Evolutionary conservation across 192 early-diverging fungal genomes (phyloP), one percentile per base, ranked within the genome.

Genomic region (Gorgonomyces haynaldii): DNA sequence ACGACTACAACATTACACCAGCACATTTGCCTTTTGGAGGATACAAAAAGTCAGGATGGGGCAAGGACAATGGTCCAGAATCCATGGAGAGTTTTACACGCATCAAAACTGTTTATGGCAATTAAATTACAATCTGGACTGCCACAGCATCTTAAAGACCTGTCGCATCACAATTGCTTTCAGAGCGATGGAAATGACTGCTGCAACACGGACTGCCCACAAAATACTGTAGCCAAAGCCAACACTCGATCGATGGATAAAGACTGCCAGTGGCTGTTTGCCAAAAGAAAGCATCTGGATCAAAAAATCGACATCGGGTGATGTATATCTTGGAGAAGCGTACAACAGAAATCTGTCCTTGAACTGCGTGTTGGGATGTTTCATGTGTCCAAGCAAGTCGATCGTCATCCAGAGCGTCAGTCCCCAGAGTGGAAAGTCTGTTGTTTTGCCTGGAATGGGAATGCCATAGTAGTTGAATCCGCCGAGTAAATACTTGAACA

Each of bases 31-130:
- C 51, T 5, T 52, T 52, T 53, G 37, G 28, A 6, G 44, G 28
- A 6, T 29, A 6, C 28, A 20, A 25, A 0, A 10, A 50, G 8
- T 3, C 37, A 34, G 53, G 53, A 34, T 31, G 16, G 25, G 53
- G 53, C 4, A 57, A 60, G 29, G 58, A 60, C 3, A 35, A 30
- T 13, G 58, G 58, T 27, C 32, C 31, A 17, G 58, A 60, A 48
- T 35, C 52, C 1, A 41, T 60, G 12, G 26, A 54, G 22, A 45
- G 30, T 21, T 60, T 57, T 31, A 50, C 58, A 27, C 5, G 10
- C 8, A 27, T 27, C 4, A 60, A 60, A 30, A 40, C 58, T n/a
- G 53, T 60, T 13, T 16, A 6, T 16, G 39, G 39, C 7, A 8
- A 12, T 12, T 31, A 31, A 31, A 31, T 31, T n/a, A n/a, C n/a